Conservation (phyloP, 495 filamentous ascomycete genomes). For the Penicillium chermesinum region DNA sequence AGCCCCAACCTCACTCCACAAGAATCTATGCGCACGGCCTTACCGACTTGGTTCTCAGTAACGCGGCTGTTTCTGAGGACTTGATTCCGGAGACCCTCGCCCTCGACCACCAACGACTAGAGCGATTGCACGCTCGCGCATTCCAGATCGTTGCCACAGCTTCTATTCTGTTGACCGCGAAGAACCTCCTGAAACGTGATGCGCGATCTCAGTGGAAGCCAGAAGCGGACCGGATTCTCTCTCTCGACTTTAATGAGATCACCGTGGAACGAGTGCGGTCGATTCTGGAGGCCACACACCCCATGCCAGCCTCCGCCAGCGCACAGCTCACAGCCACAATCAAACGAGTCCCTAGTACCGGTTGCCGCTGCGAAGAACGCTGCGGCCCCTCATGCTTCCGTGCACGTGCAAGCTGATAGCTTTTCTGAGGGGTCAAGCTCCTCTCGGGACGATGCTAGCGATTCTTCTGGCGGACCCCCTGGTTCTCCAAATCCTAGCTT, state of each 20-base stretch:
- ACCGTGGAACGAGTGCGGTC: slow-evolving; percentile 63
- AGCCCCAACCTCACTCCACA: slow-evolving; percentile 36
- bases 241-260: slow-evolving; percentile 50
- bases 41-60: slow-evolving; percentile 58
- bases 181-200: slow-evolving; percentile 92
- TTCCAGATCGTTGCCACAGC: slow-evolving; percentile 76
- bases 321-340: slow-evolving; percentile 44
- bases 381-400: slow-evolving; percentile 30
- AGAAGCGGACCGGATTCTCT: slow-evolving; percentile 73
- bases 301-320: slow-evolving; percentile 60
- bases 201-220: slow-evolving; percentile 83
- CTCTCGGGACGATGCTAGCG: slow-evolving; percentile 8
- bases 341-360: slow-evolving; percentile 50
- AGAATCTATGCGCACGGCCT: slow-evolving; percentile 78
- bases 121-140: slow-evolving; percentile 58
- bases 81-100: slow-evolving; percentile 79
- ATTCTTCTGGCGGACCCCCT: not conserved
- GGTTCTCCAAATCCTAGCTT: slow-evolving; percentile 35
- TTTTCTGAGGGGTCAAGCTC: slow-evolving; percentile 3
- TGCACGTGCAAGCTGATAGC: slow-evolving; percentile 30
- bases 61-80: slow-evolving; percentile 48
- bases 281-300: slow-evolving; percentile 71
- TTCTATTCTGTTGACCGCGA: slow-evolving; percentile 80
- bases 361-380: slow-evolving; percentile 37
- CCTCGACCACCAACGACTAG: slow-evolving; percentile 69